Evolutionary conservation across 768 basidiomycete species (phyloP).

Genomic region (Auriscalpium vulgare): DNA sequence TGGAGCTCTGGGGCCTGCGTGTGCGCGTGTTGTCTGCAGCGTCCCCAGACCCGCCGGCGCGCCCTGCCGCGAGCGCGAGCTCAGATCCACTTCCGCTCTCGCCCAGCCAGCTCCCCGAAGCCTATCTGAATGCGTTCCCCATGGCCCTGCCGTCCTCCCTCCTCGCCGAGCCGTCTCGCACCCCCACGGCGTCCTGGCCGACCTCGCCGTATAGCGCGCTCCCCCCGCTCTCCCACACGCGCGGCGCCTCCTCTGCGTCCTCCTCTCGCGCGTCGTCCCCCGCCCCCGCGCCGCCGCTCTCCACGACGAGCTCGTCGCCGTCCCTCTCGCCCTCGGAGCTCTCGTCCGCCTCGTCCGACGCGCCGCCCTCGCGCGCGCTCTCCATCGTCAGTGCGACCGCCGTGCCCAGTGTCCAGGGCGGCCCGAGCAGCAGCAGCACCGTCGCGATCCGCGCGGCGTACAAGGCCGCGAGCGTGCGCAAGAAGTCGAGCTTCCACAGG

Average conservation of each 20-base stretch:
- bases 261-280: constrained; percentile 16
- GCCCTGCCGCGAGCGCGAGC: constrained; percentile 2
- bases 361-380: background rate
- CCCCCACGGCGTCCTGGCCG: constrained; percentile 3
- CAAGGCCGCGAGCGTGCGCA: constrained; percentile 34
- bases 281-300: constrained; percentile 9
- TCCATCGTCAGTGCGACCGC: constrained; percentile 3
- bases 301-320: constrained; percentile 17
- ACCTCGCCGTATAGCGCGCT: constrained; percentile 6
- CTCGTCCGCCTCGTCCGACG: background rate
- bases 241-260: constrained; percentile 7
- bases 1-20: constrained; percentile 58
- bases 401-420: background rate
- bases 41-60: constrained; percentile 7
- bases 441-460: constrained; percentile 47
- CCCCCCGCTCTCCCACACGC: constrained; percentile 15
- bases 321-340: constrained; percentile 18
- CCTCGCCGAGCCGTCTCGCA: constrained; percentile 20
- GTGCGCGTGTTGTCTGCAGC: constrained; percentile 30
- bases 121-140: constrained; percentile 48
- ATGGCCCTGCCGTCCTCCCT: constrained; percentile 44
- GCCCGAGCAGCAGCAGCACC: constrained; percentile 18
- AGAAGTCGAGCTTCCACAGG: constrained; percentile 39
- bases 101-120: constrained; percentile 28
- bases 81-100: constrained; percentile 7